These are phyloP conservation scores for Claviceps sorghi DNA, from an alignment of 2,329 filamentous ascomycete genomes.

Conservation along the genomic window DNA sequence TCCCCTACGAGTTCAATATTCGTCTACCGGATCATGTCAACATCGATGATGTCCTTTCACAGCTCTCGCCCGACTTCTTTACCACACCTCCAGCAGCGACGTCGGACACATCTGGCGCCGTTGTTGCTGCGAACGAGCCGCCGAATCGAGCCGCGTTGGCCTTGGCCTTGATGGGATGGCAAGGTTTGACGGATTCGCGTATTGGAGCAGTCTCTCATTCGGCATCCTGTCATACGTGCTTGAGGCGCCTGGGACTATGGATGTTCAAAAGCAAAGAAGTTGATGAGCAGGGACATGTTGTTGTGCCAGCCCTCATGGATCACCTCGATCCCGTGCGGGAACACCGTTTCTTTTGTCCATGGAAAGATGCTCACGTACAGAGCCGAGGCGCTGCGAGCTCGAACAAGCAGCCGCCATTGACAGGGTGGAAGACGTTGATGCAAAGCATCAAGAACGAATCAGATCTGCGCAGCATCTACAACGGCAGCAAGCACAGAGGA, in stretches of 20 bases:
- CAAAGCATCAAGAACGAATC: conserved; percentile 45
- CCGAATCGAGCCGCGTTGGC: conserved; percentile 50
- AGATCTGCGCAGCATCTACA: conserved; percentile 29
- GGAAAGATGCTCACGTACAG: conserved; percentile 53
- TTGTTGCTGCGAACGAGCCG: conserved; percentile 10
- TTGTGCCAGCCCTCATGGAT: conserved; percentile 48
- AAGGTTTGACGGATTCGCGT: conserved; percentile 42
- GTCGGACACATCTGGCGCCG: conserved; percentile 12
- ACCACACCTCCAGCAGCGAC: conserved; percentile 24
- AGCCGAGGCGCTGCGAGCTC: conserved; percentile 23
- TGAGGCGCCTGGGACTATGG: conserved; percentile 82
- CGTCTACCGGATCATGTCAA: conserved; percentile 38
- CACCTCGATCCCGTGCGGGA: conserved; percentile 55
- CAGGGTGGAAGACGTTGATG: conserved; percentile 41
- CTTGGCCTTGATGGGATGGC: conserved; percentile 63
- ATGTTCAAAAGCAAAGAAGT: conserved; percentile 71
- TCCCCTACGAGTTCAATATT: conserved; percentile 49
- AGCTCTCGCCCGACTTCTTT: conserved; percentile 43
- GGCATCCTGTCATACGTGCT: conserved; percentile 70
- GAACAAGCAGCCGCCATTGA: conserved; percentile 21
- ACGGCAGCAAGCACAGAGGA: conserved; percentile 16
- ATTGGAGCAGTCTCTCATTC: conserved; percentile 53
- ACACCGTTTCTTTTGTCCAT: conserved; percentile 74
- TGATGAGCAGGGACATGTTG: conserved; percentile 34
- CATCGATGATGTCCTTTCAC: conserved; percentile 32